Evolutionary conservation across 805 yeast genomes (phyloP).

Genomic region (Candida odintsovae): DNA sequence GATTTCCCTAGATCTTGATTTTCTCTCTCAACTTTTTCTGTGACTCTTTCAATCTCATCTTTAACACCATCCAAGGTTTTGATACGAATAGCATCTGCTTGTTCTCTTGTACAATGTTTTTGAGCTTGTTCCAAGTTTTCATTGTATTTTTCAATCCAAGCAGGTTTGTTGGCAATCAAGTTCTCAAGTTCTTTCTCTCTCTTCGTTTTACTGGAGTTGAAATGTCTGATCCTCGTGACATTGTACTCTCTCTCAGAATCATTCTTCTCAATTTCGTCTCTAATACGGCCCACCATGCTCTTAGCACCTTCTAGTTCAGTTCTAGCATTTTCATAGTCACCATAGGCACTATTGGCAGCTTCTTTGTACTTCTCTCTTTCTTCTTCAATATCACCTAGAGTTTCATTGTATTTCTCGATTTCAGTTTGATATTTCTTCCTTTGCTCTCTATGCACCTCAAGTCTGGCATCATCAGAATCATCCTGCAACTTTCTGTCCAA

Average conservation of each 20-base stretch:
- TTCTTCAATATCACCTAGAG: conserved; percentile 21
- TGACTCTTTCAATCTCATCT: conserved; percentile 40
- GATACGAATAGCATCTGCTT: conserved; percentile 33
- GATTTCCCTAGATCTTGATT: conserved; percentile 50
- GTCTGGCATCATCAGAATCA: conserved; percentile 37
- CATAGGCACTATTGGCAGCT: conserved; percentile 16
- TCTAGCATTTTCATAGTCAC: conserved; percentile 15
- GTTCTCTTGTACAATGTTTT: conserved; percentile 42
- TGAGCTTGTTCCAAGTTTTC: conserved; percentile 26
- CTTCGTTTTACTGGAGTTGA: conserved; percentile 10
- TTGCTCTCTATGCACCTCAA: conserved; percentile 24
- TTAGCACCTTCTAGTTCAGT: conserved; percentile 20
- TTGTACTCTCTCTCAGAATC: conserved; percentile 11
- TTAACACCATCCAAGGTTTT: conserved; percentile 44
- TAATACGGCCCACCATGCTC: conserved; percentile 13
- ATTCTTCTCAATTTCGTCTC: background rate
- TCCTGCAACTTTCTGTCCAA: conserved; percentile 37
- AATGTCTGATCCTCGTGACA: conserved; percentile 11
- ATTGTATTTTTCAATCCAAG: conserved; percentile 11
- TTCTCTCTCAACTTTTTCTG: conserved; percentile 42
- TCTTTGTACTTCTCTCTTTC: conserved; percentile 19
- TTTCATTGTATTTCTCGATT: conserved; percentile 10
- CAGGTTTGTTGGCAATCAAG: conserved; percentile 14
- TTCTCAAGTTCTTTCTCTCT: conserved; percentile 18
- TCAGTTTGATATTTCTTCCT: background rate